Evolutionary conservation across 352 stramenopile species (phyloP).

Genomic region (Phytophthora tentaculata): DNA sequence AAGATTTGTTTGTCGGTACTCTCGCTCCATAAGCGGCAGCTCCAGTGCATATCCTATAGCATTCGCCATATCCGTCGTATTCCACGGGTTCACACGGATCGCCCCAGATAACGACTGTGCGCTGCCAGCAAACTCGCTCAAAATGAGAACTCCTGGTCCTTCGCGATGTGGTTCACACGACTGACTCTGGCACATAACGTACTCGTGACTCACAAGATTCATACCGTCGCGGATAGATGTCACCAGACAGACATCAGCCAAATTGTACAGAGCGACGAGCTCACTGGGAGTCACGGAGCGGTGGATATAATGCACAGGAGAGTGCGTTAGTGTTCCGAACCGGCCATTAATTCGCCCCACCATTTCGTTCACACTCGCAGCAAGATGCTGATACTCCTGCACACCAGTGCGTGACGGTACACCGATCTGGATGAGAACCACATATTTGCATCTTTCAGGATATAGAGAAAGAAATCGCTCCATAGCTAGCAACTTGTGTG

Average conservation of each 20-base stretch:
- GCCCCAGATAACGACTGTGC: slow-evolving; percentile 89
- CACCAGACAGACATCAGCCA: slow-evolving; percentile 91
- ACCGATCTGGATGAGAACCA: slow-evolving; percentile 94
- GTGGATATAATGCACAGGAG: slow-evolving; percentile 91
- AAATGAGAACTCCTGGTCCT: slow-evolving; percentile 83
- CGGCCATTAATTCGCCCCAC: slow-evolving; percentile 89
- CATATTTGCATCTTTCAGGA: slow-evolving; percentile 90
- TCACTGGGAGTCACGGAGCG: slow-evolving; percentile 77
- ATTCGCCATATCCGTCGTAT: slow-evolving; percentile 78
- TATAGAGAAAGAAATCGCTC: slow-evolving; percentile 85
- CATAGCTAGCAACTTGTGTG: slow-evolving; percentile 86
- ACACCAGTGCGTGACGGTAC: slow-evolving; percentile 90
- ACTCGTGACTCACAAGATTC: slow-evolving; percentile 92
- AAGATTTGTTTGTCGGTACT: slow-evolving; percentile 87
- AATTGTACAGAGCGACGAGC: slow-evolving; percentile 89
- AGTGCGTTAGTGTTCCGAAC: slow-evolving; percentile 87
- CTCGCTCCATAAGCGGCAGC: slow-evolving; percentile 82
- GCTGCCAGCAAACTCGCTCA: slow-evolving; percentile 90
- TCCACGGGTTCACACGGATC: slow-evolving; percentile 91
- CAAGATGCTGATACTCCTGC: slow-evolving; percentile 85
- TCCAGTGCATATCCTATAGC: slow-evolving; percentile 76
- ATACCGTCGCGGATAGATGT: slow-evolving; percentile 91
- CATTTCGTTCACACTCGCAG: slow-evolving; percentile 86
- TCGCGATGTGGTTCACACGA: slow-evolving; percentile 62
- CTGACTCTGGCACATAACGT: slow-evolving; percentile 85